These are phyloP conservation scores for Leishmania gerbilli DNA, from an alignment of 208 protist genomes.

Conservation along the genomic window DNA sequence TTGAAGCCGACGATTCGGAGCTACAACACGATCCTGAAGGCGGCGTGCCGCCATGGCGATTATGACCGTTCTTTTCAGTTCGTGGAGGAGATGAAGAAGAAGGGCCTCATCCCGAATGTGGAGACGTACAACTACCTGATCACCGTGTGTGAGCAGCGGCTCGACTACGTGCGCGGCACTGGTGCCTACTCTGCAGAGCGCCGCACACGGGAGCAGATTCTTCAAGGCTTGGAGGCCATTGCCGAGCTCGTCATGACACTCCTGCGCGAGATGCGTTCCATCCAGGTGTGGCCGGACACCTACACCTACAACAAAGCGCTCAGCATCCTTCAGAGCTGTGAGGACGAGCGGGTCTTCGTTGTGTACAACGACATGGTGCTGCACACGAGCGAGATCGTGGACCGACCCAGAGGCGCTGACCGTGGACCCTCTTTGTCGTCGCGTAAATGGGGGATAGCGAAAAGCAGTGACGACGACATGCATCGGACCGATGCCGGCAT, in stretches of 20 bases:
- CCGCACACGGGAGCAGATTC: slow-evolving; percentile 66
- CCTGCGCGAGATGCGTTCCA: slow-evolving; percentile 78
- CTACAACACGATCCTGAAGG: slow-evolving; percentile 90
- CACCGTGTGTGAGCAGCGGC: slow-evolving; percentile 69
- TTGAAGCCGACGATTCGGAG: slow-evolving; percentile 75
- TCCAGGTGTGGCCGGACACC: slow-evolving; percentile 79
- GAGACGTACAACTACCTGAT: slow-evolving; percentile 93
- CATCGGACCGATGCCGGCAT: slow-evolving; percentile 1
- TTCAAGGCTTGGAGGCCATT: slow-evolving; percentile 54
- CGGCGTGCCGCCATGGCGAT: slow-evolving; percentile 69
- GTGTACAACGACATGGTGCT: slow-evolving; percentile 58
- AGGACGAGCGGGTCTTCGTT: slow-evolving; percentile 69
- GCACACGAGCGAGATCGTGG: slow-evolving; percentile 8
- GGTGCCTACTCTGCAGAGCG: slow-evolving; percentile 37
- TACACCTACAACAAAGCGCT: slow-evolving; percentile 89
- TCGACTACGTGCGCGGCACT: slow-evolving; percentile 79
- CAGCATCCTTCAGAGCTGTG: slow-evolving; percentile 57
- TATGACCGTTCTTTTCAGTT: slow-evolving; percentile 91
- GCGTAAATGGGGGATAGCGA: neutral
- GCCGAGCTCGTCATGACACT: slow-evolving; percentile 75
- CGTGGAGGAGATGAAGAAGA: slow-evolving; percentile 92
- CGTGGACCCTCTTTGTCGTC: neutral
- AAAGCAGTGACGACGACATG: neutral
- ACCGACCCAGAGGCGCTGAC: neutral
- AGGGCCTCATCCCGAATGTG: slow-evolving; percentile 81